Evolutionary conservation across 73 alveolate species (phyloP), one percentile per base, ranked within the genome.

Genomic region (Paramecium octaurelia): DNA sequence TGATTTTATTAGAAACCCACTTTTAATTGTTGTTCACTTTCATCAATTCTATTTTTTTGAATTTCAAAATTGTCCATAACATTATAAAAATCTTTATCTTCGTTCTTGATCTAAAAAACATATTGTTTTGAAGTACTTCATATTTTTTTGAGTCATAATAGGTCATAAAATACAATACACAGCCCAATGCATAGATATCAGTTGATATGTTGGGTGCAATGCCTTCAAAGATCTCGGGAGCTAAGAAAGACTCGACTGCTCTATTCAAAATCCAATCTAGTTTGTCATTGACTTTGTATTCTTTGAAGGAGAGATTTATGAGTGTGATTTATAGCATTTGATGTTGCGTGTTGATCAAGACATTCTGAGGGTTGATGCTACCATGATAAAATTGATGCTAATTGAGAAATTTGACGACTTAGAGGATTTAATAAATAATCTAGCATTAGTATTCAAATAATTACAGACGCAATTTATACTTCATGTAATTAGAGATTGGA

Each of bases 1-100:
- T 21, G 18, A 24, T 80, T 80, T 35, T 80, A 48, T 42, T 40
- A 48, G 31, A 80, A 80, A 16, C 76, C 50, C 5, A 24, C 48
- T 44, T 42, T 44, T 46, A 80, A 80, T 80, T 80, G 11, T 48
- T 44, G 16, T 42, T 80, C 91, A 44, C 64, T 24, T 24, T 42
- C 75, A 42, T 80, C 91, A 40, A 80, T 80, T 8, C 57, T 18
- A 31, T 44, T 27, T 42, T 40, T n/a, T 23, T 46, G 7, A n/a
- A 80, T 80, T 23, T 80, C 91, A 80, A 80, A 80, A 43, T 46
- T 40, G 24, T 80, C 91, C 91, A 80, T 80, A n/a, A 80, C 91
- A 24, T n/a, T 44, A 48, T 80, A 80, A 35, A 80, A 80, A 24
- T 80, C 91, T 43, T 80, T 80, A 31, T 80, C 91, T 44, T 80